phyloP scores from a whole-genome alignment of 805 yeast species.

The Jamesozyma jinghongensis region DNA sequence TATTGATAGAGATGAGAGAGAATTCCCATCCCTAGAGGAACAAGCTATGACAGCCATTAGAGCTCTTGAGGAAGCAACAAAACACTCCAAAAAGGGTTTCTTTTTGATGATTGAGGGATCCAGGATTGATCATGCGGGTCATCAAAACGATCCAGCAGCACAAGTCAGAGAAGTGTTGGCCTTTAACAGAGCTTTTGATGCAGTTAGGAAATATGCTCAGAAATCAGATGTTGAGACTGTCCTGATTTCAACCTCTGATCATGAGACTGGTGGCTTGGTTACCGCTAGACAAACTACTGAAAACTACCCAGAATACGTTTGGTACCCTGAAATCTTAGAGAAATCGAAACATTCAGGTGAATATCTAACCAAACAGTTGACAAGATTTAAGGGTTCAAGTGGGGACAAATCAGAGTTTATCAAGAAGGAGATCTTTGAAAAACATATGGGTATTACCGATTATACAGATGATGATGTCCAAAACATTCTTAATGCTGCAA shows the following conservation, averaged over 20 bases:
- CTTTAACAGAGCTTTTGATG: slow-evolving; percentile 70
- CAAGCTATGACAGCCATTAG: slow-evolving; percentile 66
- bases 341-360: slow-evolving; percentile 75
- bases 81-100: slow-evolving; percentile 72
- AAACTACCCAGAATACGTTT: slow-evolving; percentile 72
- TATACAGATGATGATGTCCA: slow-evolving; percentile 46
- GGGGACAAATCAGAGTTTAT: slow-evolving; percentile 35
- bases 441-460: slow-evolving; percentile 60
- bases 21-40: slow-evolving; percentile 71
- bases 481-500: slow-evolving; percentile 25
- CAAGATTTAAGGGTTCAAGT: slow-evolving; percentile 18
- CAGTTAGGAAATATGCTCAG: slow-evolving; percentile 64
- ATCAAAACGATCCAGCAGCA: slow-evolving; percentile 87
- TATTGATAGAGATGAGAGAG: slow-evolving; percentile 54
- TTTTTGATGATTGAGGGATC: slow-evolving; percentile 85
- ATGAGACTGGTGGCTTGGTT: slow-evolving; percentile 94
- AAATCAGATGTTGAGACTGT: slow-evolving; percentile 64
- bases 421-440: slow-evolving; percentile 43
- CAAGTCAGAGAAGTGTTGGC: slow-evolving; percentile 88
- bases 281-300: slow-evolving; percentile 67
- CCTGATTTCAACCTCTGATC: slow-evolving; percentile 79
- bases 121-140: slow-evolving; percentile 93
- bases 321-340: slow-evolving; percentile 73
- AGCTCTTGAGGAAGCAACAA: slow-evolving; percentile 56
- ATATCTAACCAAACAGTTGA: slow-evolving; percentile 43